These are phyloP conservation scores for Lepidopterella palustris DNA, from an alignment of 495 filamentous ascomycete genomes.

Conservation along the genomic window DNA sequence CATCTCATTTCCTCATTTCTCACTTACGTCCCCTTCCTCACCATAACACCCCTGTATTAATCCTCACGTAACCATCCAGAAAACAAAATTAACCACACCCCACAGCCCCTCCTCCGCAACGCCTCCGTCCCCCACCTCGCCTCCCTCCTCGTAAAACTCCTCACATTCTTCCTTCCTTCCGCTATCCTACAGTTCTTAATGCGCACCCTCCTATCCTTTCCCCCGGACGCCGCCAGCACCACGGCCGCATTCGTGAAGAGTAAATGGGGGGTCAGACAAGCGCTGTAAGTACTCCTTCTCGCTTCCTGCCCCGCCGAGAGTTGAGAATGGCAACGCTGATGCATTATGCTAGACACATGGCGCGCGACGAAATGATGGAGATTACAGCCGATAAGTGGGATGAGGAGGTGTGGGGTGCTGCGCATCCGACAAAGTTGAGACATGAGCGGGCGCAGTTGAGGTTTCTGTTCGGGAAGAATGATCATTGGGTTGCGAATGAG, in stretches of 20 bases:
- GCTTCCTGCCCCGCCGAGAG: no score
- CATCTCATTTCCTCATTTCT: no score
- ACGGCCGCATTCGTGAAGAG: conserved; percentile 18
- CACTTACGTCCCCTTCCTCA: no score
- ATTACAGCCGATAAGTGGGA: conserved; percentile 77
- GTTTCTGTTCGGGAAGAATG: conserved; percentile 71
- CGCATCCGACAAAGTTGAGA: conserved; percentile 12
- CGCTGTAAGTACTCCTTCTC: not conserved
- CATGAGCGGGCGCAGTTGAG: conserved; percentile 49
- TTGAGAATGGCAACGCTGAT: no score
- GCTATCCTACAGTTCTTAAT: conserved; percentile 5
- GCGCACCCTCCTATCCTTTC: conserved; percentile 5
- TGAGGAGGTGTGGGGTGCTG: conserved; percentile 70
- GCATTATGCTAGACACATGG: conserved; percentile 58
- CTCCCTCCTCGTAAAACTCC: conserved; percentile 12
- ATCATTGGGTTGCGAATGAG: conserved; percentile 76
- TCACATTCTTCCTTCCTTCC: conserved; percentile 12
- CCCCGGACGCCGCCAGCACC: conserved; percentile 7
- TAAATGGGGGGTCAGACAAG: conserved; percentile 1
- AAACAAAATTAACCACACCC: not conserved
- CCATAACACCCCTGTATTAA: no score
- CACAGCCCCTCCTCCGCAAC: conserved; percentile 4
- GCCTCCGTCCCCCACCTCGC: not conserved
- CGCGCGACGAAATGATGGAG: conserved; percentile 64
- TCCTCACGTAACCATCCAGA: no score